phyloP scores from a whole-genome alignment of 257 asterid genomes.

The Avicennia marina region DNA sequence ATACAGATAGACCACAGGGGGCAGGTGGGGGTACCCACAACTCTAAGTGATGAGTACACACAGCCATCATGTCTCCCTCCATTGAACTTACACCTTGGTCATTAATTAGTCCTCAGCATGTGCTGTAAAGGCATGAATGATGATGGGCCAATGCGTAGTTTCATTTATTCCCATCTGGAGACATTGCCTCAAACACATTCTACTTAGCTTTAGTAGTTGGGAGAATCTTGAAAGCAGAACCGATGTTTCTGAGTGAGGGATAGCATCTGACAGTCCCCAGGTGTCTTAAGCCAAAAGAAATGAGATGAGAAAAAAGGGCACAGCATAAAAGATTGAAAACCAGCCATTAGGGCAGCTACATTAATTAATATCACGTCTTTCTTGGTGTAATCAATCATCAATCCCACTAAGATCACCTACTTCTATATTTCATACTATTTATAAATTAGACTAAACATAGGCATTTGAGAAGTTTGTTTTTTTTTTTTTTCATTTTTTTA shows the following conservation, averaged over 20 bases:
- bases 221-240: constrained; percentile 26
- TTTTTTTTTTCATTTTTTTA: too few species aligned
- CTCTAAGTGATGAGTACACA: too few species aligned
- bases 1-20: too few species aligned
- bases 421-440: too few species aligned
- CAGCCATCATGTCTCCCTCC: too few species aligned
- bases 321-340: background rate
- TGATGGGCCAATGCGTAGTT: constrained; percentile 13
- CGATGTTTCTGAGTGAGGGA: constrained; percentile 21
- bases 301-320: background rate
- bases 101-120: constrained; percentile 30
- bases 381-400: constrained; percentile 29
- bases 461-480: too few species aligned
- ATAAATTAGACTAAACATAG: constrained; percentile 6
- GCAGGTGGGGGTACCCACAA: too few species aligned
- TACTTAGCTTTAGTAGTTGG: constrained; percentile 30
- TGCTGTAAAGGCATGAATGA: constrained; percentile 19
- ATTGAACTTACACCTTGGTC: constrained; percentile 8
- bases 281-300: constrained; percentile 7
- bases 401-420: constrained; percentile 28
- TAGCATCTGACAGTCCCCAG: constrained; percentile 21
- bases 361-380: background rate
- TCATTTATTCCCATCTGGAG: background rate
- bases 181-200: background rate
- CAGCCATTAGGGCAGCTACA: constrained; percentile 16